These are phyloP conservation scores for Clavispora santaluciae DNA, from an alignment of 805 yeast genomes.

Conservation along the genomic window DNA sequence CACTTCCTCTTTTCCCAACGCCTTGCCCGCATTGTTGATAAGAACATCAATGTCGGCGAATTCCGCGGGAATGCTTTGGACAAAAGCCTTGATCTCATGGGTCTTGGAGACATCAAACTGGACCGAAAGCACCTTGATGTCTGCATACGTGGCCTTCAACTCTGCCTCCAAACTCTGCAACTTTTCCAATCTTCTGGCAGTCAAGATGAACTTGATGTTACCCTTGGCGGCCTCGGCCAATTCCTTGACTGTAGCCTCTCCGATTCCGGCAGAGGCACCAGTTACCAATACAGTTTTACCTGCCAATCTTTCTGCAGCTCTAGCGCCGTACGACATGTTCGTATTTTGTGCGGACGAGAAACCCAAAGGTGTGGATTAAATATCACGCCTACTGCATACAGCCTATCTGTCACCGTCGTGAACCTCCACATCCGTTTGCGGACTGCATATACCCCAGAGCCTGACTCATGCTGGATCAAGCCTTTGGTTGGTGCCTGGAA, in stretches of 20 bases:
- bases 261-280: constrained; percentile 97
- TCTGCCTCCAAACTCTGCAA: constrained; percentile 22
- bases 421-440: too few relatives aligned
- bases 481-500: too few relatives aligned
- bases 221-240: constrained; percentile 56
- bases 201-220: constrained; percentile 30
- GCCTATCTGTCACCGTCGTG: too few relatives aligned
- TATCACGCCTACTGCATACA: too few relatives aligned
- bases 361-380: too few relatives aligned
- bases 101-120: constrained; percentile 28
- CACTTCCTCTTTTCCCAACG: constrained; percentile 29
- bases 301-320: constrained; percentile 36
- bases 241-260: constrained; percentile 85
- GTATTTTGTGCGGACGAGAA: too few relatives aligned
- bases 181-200: constrained; percentile 34
- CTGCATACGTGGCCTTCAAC: constrained; percentile 21
- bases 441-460: too few relatives aligned
- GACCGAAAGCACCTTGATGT: constrained; percentile 26
- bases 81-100: constrained; percentile 24
- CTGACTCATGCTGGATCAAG: too few relatives aligned
- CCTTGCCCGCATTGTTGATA: constrained; percentile 38
- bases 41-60: constrained; percentile 35
- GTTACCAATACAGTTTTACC: constrained; percentile 41
- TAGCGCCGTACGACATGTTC: constrained; percentile 32
- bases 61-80: constrained; percentile 26